phyloP scores from a whole-genome alignment of 257 asterid species.

The Solanum clarkiae region DNA sequence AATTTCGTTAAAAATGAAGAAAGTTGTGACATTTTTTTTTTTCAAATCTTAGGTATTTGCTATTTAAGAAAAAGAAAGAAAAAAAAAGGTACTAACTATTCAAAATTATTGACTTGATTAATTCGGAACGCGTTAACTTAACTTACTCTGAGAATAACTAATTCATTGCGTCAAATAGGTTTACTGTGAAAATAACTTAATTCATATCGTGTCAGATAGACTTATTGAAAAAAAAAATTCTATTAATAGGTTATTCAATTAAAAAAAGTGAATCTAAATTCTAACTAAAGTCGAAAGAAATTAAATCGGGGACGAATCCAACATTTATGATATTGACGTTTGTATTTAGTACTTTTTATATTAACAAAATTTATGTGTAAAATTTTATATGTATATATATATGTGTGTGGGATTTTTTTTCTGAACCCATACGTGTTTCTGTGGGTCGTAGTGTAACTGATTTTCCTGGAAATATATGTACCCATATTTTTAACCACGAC shows the following conservation, averaged over 20 bases:
- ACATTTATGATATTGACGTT: not conserved
- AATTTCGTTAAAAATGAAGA: not conserved
- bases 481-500: too few species aligned
- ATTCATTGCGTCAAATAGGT: too few species aligned
- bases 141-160: not conserved
- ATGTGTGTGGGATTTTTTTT: too few species aligned
- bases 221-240: not conserved
- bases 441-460: too few species aligned
- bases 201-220: not conserved
- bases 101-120: not conserved
- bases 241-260: too few species aligned
- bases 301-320: not conserved
- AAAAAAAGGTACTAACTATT: not conserved
- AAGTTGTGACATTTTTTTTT: not conserved
- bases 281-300: not conserved
- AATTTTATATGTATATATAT: not conserved
- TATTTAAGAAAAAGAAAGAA: not conserved
- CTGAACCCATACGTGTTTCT: too few species aligned
- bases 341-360: not conserved
- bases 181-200: not conserved
- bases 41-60: fast-evolving
- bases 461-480: too few species aligned
- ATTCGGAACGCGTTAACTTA: not conserved
- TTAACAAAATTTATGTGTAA: not conserved
- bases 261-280: not conserved